Evolutionary conservation across 2,329 filamentous ascomycete genomes (phyloP).

Genomic region (Bipolaris oryzae): DNA sequence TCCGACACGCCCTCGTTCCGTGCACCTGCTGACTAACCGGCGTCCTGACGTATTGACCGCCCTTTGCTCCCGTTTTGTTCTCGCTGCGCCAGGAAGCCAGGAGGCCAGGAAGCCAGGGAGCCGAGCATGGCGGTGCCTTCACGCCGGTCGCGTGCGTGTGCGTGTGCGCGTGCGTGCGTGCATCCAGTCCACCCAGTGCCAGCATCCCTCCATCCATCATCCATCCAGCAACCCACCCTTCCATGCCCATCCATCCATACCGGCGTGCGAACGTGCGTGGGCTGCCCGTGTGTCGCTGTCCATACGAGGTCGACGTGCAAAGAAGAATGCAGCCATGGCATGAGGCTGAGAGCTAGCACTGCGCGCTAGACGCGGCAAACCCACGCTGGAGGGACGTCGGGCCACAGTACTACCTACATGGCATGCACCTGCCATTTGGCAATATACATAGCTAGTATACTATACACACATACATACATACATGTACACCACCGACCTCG

Average conservation of each 20-base stretch:
- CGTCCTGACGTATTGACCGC: constrained; percentile 13
- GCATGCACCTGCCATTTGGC: too few species aligned
- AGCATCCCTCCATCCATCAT: too few species aligned
- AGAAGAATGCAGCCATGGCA: constrained; percentile 32
- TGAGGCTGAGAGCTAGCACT: constrained; percentile 40
- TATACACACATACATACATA: too few species aligned
- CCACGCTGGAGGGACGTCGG: constrained; percentile 25
- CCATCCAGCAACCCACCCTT: too few species aligned
- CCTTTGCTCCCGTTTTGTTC: constrained; percentile 15
- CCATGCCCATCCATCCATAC: neutral
- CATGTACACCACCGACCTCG: too few species aligned
- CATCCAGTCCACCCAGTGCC: too few species aligned
- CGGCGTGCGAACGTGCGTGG: neutral
- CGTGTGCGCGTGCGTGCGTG: neutral
- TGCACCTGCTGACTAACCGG: constrained; percentile 27
- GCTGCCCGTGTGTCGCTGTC: constrained; percentile 8
- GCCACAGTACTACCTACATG: neutral
- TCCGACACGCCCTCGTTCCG: constrained; percentile 6
- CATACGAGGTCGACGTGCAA: constrained; percentile 23
- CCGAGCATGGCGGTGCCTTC: neutral
- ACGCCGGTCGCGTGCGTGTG: constrained; percentile 1
- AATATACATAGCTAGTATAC: too few species aligned
- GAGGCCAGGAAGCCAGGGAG: too few species aligned
- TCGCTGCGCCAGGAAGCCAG: constrained; percentile 4
- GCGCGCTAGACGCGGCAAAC: constrained; percentile 36